These are phyloP conservation scores for Phylloporus arenicola DNA, from an alignment of 768 basidiomycete genomes.

Conservation along the genomic window DNA sequence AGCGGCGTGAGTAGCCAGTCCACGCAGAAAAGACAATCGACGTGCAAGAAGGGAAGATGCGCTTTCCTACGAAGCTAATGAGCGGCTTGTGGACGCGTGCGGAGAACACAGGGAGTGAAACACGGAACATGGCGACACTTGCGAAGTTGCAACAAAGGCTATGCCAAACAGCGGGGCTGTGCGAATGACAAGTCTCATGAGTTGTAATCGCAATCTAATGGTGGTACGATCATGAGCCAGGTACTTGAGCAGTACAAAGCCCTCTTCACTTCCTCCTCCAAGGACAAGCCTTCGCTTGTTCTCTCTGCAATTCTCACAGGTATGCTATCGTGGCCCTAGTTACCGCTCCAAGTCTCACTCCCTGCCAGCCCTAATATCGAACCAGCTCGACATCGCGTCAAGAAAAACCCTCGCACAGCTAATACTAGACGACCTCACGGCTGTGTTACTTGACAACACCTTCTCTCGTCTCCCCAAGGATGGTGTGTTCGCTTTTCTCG, in stretches of 20 bases:
- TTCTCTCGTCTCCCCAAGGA: constrained; percentile 48
- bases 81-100: constrained; percentile 51
- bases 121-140: constrained; percentile 24
- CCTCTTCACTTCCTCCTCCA: constrained; percentile 11
- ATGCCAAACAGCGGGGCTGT: constrained; percentile 22
- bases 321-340: constrained; percentile 7
- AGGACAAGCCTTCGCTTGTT: background rate
- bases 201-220: background rate
- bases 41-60: constrained; percentile 45
- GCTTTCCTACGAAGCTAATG: constrained; percentile 60
- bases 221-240: constrained; percentile 11
- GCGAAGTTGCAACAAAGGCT: constrained; percentile 2
- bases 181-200: constrained; percentile 1
- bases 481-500: constrained; percentile 37
- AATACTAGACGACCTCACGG: constrained; percentile 57
- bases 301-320: constrained; percentile 15
- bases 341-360: constrained; percentile 10
- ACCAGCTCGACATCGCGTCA: constrained; percentile 33
- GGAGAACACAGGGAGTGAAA: constrained; percentile 33
- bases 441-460: constrained; percentile 29
- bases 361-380: constrained; percentile 10
- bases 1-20: constrained; percentile 10
- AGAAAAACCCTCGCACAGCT: constrained; percentile 52
- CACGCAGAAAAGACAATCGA: background rate
- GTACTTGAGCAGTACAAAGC: constrained; percentile 15